These are phyloP conservation scores for Physocladia obscura DNA, from an alignment of 192 early-diverging fungal genomes.

Conservation along the genomic window DNA sequence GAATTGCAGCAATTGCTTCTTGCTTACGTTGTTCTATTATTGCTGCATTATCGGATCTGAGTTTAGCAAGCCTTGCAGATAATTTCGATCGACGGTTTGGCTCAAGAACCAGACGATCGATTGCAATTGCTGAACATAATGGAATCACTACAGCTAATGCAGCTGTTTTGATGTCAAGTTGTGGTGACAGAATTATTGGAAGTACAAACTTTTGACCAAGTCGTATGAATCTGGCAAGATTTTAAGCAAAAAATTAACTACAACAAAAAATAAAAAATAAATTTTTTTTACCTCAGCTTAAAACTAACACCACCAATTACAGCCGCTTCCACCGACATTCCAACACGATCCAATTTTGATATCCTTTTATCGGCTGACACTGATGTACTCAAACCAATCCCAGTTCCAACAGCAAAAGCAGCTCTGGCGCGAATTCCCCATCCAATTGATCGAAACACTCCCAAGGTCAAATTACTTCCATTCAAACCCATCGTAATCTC, in stretches of 20 bases:
- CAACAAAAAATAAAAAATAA: background rate
- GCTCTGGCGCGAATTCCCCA: constrained; percentile 36
- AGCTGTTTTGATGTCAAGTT: constrained; percentile 44
- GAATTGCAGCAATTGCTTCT: constrained; percentile 77
- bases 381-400: constrained; percentile 32
- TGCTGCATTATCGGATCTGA: constrained; percentile 50
- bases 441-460: constrained; percentile 33
- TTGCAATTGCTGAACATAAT: constrained; percentile 23
- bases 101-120: constrained; percentile 39
- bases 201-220: constrained; percentile 52
- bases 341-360: constrained; percentile 42
- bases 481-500: constrained; percentile 45
- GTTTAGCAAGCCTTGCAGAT: constrained; percentile 21
- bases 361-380: constrained; percentile 45
- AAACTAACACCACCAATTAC: constrained; percentile 42
- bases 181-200: constrained; percentile 49
- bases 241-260: too few species aligned
- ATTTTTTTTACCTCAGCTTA: constrained; percentile 30
- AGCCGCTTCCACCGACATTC: constrained; percentile 47
- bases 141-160: constrained; percentile 40
- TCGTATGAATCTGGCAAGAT: constrained; percentile 38
- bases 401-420: constrained; percentile 36
- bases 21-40: constrained; percentile 57
- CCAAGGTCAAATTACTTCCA: constrained; percentile 34
- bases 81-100: constrained; percentile 34